Evolutionary conservation across 1,284 basidiomycete species (phyloP).

Genomic region (Rhodotorula sp.): DNA sequence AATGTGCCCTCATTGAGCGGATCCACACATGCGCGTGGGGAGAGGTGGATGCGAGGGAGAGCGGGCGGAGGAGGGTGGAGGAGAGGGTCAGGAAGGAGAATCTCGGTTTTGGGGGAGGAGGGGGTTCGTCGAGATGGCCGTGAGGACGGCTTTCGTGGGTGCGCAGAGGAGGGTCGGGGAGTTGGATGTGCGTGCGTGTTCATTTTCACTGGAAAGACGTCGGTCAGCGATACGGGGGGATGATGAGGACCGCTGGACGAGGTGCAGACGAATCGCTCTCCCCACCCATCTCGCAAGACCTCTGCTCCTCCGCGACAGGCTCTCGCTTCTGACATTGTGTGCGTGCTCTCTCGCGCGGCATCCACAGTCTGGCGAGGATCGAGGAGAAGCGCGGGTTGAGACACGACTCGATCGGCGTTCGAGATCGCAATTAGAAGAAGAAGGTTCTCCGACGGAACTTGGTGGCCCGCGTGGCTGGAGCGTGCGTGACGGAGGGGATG

Average conservation of each 20-base stretch:
- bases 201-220: no score
- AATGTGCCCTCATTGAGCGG: not conserved
- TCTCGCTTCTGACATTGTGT: not conserved
- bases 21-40: conserved; percentile 11
- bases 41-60: conserved; percentile 20
- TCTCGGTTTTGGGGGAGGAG: not conserved
- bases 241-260: no score
- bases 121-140: conserved; percentile 1
- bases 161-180: conserved; percentile 6
- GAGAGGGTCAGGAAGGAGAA: conserved; percentile 29
- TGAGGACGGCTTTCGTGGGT: conserved; percentile 10
- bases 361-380: no score
- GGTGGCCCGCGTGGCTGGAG: no score
- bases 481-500: no score
- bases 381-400: no score
- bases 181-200: conserved; percentile 24
- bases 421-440: no score
- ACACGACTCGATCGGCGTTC: no score
- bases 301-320: not conserved
- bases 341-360: no score
- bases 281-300: not conserved
- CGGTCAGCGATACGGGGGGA: no score
- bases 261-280: conserved; percentile 4
- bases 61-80: conserved; percentile 14
- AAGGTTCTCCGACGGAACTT: no score